A percentile compares a stretch with the other conserved stretches of the same genome.
Evolutionary conservation across 2,329 filamentous ascomycete genomes (phyloP).

Genomic region (Aspergillus latus): DNA sequence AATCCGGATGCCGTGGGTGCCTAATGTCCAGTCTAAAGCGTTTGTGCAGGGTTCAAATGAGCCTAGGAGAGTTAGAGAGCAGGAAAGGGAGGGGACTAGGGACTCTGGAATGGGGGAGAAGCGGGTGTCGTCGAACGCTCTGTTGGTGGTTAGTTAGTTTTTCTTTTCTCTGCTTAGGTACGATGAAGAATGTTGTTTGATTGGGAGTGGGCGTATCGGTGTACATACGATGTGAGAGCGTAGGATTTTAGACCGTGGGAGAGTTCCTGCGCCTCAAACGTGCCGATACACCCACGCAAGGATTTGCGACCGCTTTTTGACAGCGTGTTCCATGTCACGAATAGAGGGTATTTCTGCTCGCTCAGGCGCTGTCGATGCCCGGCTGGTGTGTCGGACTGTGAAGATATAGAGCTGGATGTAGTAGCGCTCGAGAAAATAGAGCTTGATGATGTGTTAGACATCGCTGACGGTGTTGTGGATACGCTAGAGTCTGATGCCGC

Average conservation of each 20-base stretch:
- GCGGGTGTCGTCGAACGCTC: slow-evolving; percentile 63
- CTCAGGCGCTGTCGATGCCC: slow-evolving; percentile 32
- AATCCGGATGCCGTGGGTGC: slow-evolving; percentile 82
- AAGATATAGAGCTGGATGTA: slow-evolving; percentile 46
- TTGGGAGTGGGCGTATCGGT: background rate
- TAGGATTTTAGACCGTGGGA: slow-evolving; percentile 73
- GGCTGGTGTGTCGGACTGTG: slow-evolving; percentile 25
- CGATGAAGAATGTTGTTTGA: background rate
- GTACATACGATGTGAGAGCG: slow-evolving; percentile 70
- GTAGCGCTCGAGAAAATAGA: slow-evolving; percentile 45
- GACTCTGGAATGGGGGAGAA: slow-evolving; percentile 57
- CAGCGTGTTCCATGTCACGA: slow-evolving; percentile 90
- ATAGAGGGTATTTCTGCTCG: slow-evolving; percentile 67
- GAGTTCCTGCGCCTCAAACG: slow-evolving; percentile 77
- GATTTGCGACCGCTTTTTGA: slow-evolving; percentile 61
- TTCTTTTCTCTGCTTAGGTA: background rate
- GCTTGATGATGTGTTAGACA: slow-evolving; percentile 51
- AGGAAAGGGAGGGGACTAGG: slow-evolving; percentile 50
- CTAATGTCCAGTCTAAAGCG: slow-evolving; percentile 81
- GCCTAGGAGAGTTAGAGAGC: slow-evolving; percentile 77
- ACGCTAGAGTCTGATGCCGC: slow-evolving; percentile 40
- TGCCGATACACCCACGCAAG: slow-evolving; percentile 93
- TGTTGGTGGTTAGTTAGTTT: slow-evolving; percentile 26
- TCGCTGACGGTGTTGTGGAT: slow-evolving; percentile 44
- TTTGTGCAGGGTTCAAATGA: slow-evolving; percentile 76